Percentiles rank a stretch among this genome's conserved stretches.
Conservation (phyloP, 2,329 filamentous ascomycete genomes). For the Coccinonectria pachysandricola region DNA sequence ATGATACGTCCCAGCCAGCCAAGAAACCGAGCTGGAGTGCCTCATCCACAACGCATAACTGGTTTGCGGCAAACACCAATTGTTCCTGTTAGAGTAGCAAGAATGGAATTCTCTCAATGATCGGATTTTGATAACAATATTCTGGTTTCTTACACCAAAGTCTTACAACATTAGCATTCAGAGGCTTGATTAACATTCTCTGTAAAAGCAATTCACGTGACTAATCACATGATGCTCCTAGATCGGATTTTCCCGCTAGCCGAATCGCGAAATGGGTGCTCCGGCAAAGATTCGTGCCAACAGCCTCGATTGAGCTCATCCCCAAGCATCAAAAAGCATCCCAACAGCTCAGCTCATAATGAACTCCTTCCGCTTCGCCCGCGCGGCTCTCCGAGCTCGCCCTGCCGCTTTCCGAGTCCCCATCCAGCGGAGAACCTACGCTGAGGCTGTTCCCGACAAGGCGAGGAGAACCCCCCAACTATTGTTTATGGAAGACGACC, state of each 20-base stretch:
- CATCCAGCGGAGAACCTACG: slow-evolving; percentile 82
- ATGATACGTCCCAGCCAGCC: no score
- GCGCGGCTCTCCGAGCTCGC: slow-evolving; percentile 76
- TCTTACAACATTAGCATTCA: no score
- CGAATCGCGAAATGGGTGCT: slow-evolving; percentile 29
- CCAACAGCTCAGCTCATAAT: slow-evolving; percentile 53
- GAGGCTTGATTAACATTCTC: no score
- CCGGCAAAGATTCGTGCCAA: slow-evolving; percentile 38
- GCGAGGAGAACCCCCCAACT: slow-evolving; percentile 30
- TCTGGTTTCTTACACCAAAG: no score
- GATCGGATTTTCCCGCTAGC: slow-evolving; percentile 32
- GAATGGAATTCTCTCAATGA: no score
- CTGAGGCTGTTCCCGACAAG: slow-evolving; percentile 79
- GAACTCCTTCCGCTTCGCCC: slow-evolving; percentile 90
- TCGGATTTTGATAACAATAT: no score
- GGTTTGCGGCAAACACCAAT: no score
- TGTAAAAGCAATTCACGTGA: no score
- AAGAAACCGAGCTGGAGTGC: no score
- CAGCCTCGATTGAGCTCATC: slow-evolving; percentile 32
- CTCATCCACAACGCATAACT: no score
- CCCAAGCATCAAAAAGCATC: slow-evolving; percentile 37
- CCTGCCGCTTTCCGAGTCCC: slow-evolving; percentile 66
- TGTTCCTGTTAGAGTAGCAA: no score
- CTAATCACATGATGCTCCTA: slow-evolving; percentile 16
- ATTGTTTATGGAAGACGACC: slow-evolving; percentile 10